Base-by-base conservation (phyloP, 345 rosid species). In the Fremontodendron californicum region DNA sequence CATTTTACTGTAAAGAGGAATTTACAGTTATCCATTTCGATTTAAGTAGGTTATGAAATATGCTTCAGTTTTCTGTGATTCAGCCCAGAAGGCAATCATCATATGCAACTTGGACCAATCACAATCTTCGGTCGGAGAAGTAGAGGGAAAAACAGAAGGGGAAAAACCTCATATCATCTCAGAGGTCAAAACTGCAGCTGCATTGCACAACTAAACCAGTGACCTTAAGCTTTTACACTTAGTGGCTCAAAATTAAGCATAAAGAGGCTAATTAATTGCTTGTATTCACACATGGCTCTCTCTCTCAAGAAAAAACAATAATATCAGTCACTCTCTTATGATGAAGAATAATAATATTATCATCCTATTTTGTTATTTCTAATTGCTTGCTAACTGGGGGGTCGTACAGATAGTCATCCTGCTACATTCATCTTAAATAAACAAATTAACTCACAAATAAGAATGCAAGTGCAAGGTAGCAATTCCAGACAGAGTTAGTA, bases 301-400 rank as follows among this genome's bases (percentile, higher is more conserved):
- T 37, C 69, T 37, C 45, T 37, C 46, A 42, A 23, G 0, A 25
- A 68, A 43, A 37, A 45, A 45, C 33, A 43, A 67, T 2, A 43
- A 15, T 25, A 45, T 25, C 13, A 67, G 25, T 25, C 31, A 15
- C 37, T 23, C 58, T 23, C n/a, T 43, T 16, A 27, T 25, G 37
- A 68, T 43, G 45, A 68, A 13, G 37, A 68, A 43, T 43, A 68
- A 7, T 25, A 68, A 42, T 0, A 45, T 45, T 25, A 46, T 46
- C 55, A 45, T 46, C 39, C 40, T 25, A 69, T 16, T 43, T 63
- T 43, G 23, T 67, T 67, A 67, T 42, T 67, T 67, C 72, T 67
- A 21, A 23, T 43, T 42, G 72, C 72, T 67, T 45, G 73, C 35
- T 15, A 43, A 43, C 37, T 45, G 16, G 6, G 10, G 35, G 72